Evolutionary conservation across 2,329 filamentous ascomycete genomes (phyloP), one percentile per base, ranked within the genome.

Genomic region (Chaetomiaceae sp.): DNA sequence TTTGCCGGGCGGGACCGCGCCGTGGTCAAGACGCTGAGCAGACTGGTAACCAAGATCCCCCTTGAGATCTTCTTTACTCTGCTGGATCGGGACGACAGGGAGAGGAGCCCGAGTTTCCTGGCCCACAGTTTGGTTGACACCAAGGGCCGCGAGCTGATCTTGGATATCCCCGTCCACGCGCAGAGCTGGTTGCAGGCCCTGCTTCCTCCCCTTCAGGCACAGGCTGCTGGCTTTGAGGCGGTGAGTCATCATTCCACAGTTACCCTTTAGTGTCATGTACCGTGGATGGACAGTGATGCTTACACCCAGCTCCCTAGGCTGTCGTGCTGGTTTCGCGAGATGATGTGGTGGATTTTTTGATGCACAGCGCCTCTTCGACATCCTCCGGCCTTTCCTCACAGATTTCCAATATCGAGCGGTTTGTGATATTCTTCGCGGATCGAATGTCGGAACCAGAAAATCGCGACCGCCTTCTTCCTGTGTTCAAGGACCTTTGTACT

Each of bases 251-350:
- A n/a, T n/a, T n/a, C n/a, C n/a, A n/a, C n/a, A n/a, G n/a, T n/a
- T n/a, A n/a, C n/a, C n/a, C 35, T 9, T 38, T 9, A 30, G 34
- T 17, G 35, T n/a, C n/a, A n/a, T n/a, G n/a, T n/a, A n/a, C n/a
- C n/a, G n/a, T n/a, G n/a, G n/a, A n/a, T n/a, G n/a, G n/a, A n/a
- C n/a, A n/a, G n/a, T n/a, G n/a, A n/a, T n/a, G n/a, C 34, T 44
- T 7, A 44, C 34, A 7, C n/a, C 3, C 2, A 7, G 9, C 10
- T 17, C 5, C 3, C 3, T 13, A 56, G 55, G 55, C 52, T 3
- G 39, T 58, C 6, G 16, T 59, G 12, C 31, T 59, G 6, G 35
- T 57, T 34, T 46, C 57, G 6, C 46, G 51, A n/a, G 57, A 57
- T 38, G 48, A 43, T 16, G 23, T 55, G 38, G 55, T 51, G 13